phyloP scores from a whole-genome alignment of 352 stramenopile genomes.

The Phytopythium montanum region DNA sequence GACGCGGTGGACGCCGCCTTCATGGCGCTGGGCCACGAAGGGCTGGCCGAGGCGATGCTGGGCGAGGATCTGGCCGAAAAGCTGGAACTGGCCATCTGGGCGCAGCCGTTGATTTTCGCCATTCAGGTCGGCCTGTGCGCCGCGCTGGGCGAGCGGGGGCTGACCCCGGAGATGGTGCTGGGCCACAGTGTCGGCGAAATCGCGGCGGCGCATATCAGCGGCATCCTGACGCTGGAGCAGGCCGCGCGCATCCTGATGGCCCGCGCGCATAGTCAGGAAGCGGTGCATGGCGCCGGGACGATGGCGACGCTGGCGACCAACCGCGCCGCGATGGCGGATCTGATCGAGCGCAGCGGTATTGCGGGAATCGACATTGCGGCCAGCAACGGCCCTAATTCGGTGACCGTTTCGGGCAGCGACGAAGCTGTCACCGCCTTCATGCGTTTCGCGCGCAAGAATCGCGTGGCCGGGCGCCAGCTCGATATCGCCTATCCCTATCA shows the following conservation, averaged over 20 bases:
- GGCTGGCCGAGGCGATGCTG: conserved; percentile 6
- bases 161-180: conserved; percentile 6
- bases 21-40: conserved; percentile 6
- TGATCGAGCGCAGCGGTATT: conserved; percentile 7
- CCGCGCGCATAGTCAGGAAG: conserved; percentile 6
- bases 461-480: conserved; percentile 5
- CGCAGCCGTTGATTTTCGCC: conserved; percentile 7
- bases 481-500: conserved; percentile 7
- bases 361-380: conserved; percentile 6
- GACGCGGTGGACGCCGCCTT: conserved; percentile 6
- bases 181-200: conserved; percentile 7
- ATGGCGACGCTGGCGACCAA: conserved; percentile 6
- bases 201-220: conserved; percentile 6
- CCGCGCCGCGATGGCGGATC: conserved; percentile 5
- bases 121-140: conserved; percentile 6
- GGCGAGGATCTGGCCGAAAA: conserved; percentile 7
- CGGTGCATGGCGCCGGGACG: conserved; percentile 5
- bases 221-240: conserved; percentile 6
- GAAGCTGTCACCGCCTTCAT: conserved; percentile 7
- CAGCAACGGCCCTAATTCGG: conserved; percentile 7
- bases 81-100: conserved; percentile 6
- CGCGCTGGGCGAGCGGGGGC: conserved; percentile 4
- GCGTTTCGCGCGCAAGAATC: conserved; percentile 7
- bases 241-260: conserved; percentile 6
- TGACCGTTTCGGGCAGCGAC: conserved; percentile 6